Evolutionary conservation across 2,329 filamentous ascomycete genomes (phyloP).

Genomic region (Ceratocystis papillata): DNA sequence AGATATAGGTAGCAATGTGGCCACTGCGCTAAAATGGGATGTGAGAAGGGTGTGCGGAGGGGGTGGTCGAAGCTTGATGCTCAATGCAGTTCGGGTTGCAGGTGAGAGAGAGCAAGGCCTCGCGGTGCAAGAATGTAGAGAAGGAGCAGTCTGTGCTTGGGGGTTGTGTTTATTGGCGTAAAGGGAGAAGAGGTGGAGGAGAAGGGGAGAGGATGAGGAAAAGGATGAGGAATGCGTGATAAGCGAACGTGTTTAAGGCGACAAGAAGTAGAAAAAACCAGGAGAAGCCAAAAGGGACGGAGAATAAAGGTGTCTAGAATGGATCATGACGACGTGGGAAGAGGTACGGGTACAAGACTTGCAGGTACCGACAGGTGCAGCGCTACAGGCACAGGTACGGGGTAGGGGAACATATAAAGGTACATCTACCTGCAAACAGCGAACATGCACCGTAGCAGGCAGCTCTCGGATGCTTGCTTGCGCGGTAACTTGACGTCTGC

Average conservation of each 20-base stretch:
- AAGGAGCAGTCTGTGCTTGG: conserved; percentile 4
- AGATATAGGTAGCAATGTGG: conserved; percentile 11
- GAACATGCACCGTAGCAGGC: too few relatives aligned
- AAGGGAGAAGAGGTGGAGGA: background rate
- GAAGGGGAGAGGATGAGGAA: conserved; percentile 2
- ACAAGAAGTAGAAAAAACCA: background rate
- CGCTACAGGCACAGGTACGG: background rate
- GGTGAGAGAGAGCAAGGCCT: conserved; percentile 4
- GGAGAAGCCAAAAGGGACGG: background rate
- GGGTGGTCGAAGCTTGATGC: conserved; percentile 4
- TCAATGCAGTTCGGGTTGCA: conserved; percentile 9
- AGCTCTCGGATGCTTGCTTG: too few relatives aligned
- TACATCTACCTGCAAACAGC: too few relatives aligned
- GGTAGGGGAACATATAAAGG: background rate
- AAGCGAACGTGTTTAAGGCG: background rate
- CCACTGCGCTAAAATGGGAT: background rate
- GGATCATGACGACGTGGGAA: background rate
- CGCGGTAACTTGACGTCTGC: too few relatives aligned
- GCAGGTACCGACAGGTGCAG: background rate
- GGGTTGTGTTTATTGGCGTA: background rate
- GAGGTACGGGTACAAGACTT: background rate
- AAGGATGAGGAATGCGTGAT: conserved; percentile 4
- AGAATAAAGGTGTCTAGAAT: background rate
- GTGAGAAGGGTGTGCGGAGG: background rate
- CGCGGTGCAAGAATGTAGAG: background rate